Evolutionary conservation across 2,329 filamentous ascomycete genomes (phyloP), one percentile per base, ranked within the genome.

Genomic region (Septoria petroselini): DNA sequence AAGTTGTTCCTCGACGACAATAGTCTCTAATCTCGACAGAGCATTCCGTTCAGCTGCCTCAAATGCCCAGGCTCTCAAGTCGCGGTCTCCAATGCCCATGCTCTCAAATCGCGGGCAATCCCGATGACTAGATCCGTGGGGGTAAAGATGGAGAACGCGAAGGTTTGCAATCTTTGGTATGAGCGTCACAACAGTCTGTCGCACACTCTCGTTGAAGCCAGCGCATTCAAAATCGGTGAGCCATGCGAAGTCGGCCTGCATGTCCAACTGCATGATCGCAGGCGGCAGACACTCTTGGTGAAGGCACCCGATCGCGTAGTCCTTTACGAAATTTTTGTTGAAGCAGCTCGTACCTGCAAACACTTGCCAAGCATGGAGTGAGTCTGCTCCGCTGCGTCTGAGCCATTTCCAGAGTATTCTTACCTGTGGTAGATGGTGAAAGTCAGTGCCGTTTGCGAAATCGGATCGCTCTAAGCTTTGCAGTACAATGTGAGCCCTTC

Each of bases 41-140:
- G 57, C 50, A 7, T 50, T 54, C 7, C 40, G 18, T 3, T 51
- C 40, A 15, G 30, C 41, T 8, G 58, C 61, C 31, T 48, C 51
- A 0, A 40, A 41, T 11, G 58, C 56, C 62, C 61, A 62, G 7
- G 54, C 45, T 3, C 53, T 50, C 15, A 63, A 39, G 11, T 58
- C 34, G 6, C 56, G 50, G 39, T 62, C 59, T 1, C n/a, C n/a
- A 40, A 41, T 11, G 58, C 56, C 62, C 61, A 62, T 7, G 54
- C 45, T 3, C 53, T 50, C 15, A 63, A 39, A 9, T 58, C 34
- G 6, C 56, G 50, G 39, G 61, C 59, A 1, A n/a, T n/a, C n/a
- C n/a, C n/a, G n/a, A n/a, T n/a, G n/a, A n/a, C n/a, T n/a, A n/a
- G n/a, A n/a, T n/a, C n/a, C n/a, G n/a, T n/a, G n/a, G n/a, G n/a